A percentile compares a stretch with the other conserved stretches of the same genome.
Conservation (phyloP, 805 yeast species). For the Cyberlindnera maritima region DNA sequence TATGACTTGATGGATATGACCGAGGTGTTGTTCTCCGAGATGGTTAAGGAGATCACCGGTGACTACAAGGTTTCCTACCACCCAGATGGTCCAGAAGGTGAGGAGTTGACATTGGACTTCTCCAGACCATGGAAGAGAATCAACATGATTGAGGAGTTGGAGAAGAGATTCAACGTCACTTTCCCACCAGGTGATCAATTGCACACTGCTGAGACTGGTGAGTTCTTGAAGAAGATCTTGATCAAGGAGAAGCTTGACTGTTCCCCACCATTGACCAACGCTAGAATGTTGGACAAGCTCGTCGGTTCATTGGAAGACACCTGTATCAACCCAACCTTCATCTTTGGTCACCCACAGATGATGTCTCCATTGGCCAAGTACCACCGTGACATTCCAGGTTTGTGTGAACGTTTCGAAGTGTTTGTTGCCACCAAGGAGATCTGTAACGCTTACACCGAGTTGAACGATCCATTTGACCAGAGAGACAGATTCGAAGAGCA, state of each 20-base stretch:
- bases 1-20: constrained; percentile 93
- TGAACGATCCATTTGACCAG: constrained; percentile 98
- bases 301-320: constrained; percentile 96
- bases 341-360: constrained; percentile 99
- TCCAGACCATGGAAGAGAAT: constrained; percentile 98
- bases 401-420: constrained; percentile 97
- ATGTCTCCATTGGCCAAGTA: constrained; percentile 99
- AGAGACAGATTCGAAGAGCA: constrained; percentile 97
- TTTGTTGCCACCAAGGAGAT: constrained; percentile 98
- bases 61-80: constrained; percentile 82
- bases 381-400: constrained; percentile 87
- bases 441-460: constrained; percentile 96
- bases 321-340: constrained; percentile 95
- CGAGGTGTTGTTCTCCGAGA: constrained; percentile 89
- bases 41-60: constrained; percentile 96
- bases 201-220: constrained; percentile 91
- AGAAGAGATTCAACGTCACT: constrained; percentile 77
- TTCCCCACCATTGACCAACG: constrained; percentile 88
- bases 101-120: constrained; percentile 79
- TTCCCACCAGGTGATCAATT: constrained; percentile 96
- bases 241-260: constrained; percentile 83
- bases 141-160: constrained; percentile 95
- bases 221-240: constrained; percentile 78
- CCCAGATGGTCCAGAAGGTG: constrained; percentile 89
- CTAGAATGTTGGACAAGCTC: constrained; percentile 97